Base-by-base conservation (phyloP, 2,329 filamentous ascomycete species). In the Epichloe gansuensis region DNA sequence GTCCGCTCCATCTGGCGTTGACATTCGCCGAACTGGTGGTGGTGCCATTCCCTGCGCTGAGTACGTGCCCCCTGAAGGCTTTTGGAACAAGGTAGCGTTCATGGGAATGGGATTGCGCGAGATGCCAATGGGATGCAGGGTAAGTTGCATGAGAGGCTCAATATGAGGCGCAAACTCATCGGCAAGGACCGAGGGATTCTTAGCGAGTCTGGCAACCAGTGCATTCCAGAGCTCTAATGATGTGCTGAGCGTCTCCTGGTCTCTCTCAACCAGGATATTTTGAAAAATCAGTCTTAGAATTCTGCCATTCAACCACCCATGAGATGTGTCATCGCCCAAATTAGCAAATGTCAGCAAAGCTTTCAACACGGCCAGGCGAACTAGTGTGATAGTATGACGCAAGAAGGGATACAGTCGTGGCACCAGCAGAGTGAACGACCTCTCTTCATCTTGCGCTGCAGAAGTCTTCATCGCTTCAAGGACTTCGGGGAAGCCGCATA, bases 351-450 rank as follows among this genome's bases (percentile, higher is more conserved):
- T 98, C 60, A 90, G 81, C 34, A 98, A 74, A 38, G 93, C 93
- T 61, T 95, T 89, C 46, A 98, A 75, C 4, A 98, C 93, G 9
- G 93, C 91, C 41, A 91, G 84, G 50, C 93, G 87, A 47, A 98
- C 93, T 52, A 87, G 95, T 1, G 89, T 95, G 60, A 98, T 97
- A 6, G 94, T 98, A 66, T 98, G 93, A 53, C 93, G 85, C 44
- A 98, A 73, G 75, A 98, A 98, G 3, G 91, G 91, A 63, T 96
- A 98, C 3, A 98, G 80, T 45, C 93, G 82, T 25, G 94, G 93
- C 5, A 98, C 91, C 35, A 98, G 76, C 56, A 93, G 81, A 4
- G 88, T 88, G 65, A 98, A 98, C 1, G 91, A 95, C 51, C 91
- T 85, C 59, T 90, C 85, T 12, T 88, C 79, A 61, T 96, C 87